phyloP scores from a whole-genome alignment of 164 flowering plant genomes.

The Vitis rotundifolia region DNA sequence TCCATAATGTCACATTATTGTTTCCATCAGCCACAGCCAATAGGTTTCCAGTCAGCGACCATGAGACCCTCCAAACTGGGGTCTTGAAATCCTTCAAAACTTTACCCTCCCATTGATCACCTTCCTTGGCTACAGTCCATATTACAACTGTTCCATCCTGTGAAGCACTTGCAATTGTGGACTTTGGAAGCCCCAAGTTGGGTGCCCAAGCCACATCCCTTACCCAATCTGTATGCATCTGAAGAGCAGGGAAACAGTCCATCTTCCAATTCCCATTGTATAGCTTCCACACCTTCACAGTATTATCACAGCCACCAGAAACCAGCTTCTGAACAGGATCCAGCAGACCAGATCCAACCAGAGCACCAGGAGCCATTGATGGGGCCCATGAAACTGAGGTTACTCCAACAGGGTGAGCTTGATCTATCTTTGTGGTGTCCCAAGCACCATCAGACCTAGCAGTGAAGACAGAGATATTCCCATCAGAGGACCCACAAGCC shows the following conservation, averaged over 20 bases:
- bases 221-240: constrained; percentile 41
- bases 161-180: constrained; percentile 41
- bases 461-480: constrained; percentile 36
- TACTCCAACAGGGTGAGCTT: constrained; percentile 41
- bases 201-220: constrained; percentile 46
- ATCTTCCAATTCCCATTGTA: constrained; percentile 34
- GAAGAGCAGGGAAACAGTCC: constrained; percentile 43
- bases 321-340: constrained; percentile 38
- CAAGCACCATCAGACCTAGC: constrained; percentile 38
- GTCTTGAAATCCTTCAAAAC: constrained; percentile 36
- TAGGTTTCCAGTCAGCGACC: constrained; percentile 42
- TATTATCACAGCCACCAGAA: constrained; percentile 43
- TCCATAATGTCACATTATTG: constrained; percentile 39
- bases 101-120: constrained; percentile 40
- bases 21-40: constrained; percentile 40
- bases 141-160: constrained; percentile 44
- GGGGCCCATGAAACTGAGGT: constrained; percentile 48
- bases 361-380: constrained; percentile 39
- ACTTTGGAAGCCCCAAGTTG: constrained; percentile 45
- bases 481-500: constrained; percentile 49
- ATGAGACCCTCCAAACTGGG: constrained; percentile 41
- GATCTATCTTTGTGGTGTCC: constrained; percentile 39
- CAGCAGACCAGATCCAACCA: constrained; percentile 33
- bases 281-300: constrained; percentile 48
- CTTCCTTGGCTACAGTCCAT: constrained; percentile 40